phyloP scores from a whole-genome alignment of 257 asterid species.

The Ligustrum vulgare region DNA sequence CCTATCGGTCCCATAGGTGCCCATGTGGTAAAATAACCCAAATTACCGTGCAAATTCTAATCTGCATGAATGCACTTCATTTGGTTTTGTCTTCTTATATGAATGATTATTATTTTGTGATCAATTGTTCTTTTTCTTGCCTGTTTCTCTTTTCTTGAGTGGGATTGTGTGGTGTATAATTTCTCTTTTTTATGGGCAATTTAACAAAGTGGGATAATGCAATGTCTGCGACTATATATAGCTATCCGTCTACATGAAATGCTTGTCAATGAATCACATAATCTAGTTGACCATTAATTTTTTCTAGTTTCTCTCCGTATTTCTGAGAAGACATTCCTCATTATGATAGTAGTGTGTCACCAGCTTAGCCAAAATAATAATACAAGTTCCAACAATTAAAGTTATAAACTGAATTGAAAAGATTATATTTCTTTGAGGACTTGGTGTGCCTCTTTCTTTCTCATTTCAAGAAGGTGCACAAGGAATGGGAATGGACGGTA shows the following conservation, averaged over 20 bases:
- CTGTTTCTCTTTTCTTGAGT: neutral
- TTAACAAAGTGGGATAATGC: neutral
- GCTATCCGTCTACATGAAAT: neutral
- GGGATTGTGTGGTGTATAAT: neutral
- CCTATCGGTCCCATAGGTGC: constrained; percentile 97
- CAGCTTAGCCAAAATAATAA: neutral
- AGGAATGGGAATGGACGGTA: neutral
- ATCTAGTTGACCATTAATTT: constrained; percentile 2
- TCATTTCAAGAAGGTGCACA: neutral
- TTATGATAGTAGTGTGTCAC: constrained; percentile 14
- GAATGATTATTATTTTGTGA: neutral
- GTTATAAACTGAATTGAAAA: neutral
- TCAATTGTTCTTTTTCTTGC: neutral
- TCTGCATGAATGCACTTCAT: constrained; percentile 16
- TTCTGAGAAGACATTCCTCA: neutral
- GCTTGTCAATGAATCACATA: constrained; percentile 10
- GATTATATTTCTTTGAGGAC: neutral
- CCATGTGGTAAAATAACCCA: constrained; percentile 68
- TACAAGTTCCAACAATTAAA: constrained; percentile 1
- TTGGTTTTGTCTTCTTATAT: constrained; percentile 1
- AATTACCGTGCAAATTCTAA: constrained; percentile 1
- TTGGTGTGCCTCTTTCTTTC: neutral
- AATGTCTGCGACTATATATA: neutral
- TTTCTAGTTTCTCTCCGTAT: constrained; percentile 5
- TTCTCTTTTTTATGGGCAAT: neutral